Evolutionary conservation across 192 early-diverging fungal species (phyloP), one percentile per base, ranked within the genome.

Genomic region (Podila epicladia): DNA sequence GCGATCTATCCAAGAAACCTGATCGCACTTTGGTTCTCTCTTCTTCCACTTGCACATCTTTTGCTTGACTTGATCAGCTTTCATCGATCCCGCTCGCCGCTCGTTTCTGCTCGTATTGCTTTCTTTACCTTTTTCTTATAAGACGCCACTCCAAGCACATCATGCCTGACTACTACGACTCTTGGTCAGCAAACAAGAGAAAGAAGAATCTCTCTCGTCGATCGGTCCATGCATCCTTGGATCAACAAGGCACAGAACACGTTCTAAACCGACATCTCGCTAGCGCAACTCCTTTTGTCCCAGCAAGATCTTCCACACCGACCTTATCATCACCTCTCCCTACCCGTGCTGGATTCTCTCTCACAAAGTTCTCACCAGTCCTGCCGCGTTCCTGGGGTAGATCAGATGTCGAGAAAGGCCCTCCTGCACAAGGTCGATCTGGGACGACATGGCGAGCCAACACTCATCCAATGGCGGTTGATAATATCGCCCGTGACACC

Each of bases 101-200:
- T 24, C 38, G 45, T 38, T 24, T 15, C 41, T 8, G 8, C 12
- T 9, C 9, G 1, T 61, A 7, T 31, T 28, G 12, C 2, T 31
- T 61, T 4, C 19, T 28, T 61, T 61, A 29, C 24, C 24, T 26
- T 24, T 2, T 9, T 13, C 19, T 61, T 61, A 12, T 61, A 28
- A 33, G 17, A 20, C 20, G 29, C 31, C 17, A 17, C n/a, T 6
- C 17, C 2, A 11, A 24, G 53, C 53, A 55, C 22, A 38, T 15
- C 12, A 79, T 79, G 76, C 15, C 70, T 2, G 70, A 72, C 35
- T 79, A 79, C 33, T 79, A 79, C 37, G 76, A 79, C 26, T 51
- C 70, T 24, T 79, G 76, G 76, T 79, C 76, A n/a, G 76, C 70
- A 24, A 72, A 55, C 32, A 79, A 72, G 53, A 72, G 53, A 37